Base-by-base conservation (phyloP, 306 rosid genomes). In the Cucurbita pepo region DNA sequence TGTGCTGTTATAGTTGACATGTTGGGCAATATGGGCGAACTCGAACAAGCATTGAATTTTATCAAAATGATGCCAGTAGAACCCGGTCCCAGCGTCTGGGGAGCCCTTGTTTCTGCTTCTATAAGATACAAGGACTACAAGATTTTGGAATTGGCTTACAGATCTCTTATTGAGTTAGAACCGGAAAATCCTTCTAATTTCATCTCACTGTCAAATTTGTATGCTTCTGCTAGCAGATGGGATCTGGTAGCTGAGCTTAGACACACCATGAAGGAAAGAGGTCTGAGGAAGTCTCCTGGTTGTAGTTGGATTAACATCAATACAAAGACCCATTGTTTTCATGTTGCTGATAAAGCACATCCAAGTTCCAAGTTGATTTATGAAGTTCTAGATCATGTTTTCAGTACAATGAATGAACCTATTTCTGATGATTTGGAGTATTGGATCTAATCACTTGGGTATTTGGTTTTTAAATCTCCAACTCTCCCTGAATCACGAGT, bases 1-100 rank as follows among this genome's bases (percentile, higher is more conserved):
- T 90, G 91, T 81, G 90, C 89, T 77, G 81, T 91, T 57, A 85
- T 88, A 52, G 98, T 88, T 19, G 96, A 92, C 77, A 75, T 92
- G 88, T 75, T 92, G 44, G 91, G 90, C 70, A 77, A 83, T 77
- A 82, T 87, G 19, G 93, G 93, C 22, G 76, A 83, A 81, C 91
- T 90, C n/a, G 77, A 87, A 75, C 79, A 55, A 78, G 93, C 91
- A 40, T 74, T 87, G 12, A 64, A 81, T 37, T 92, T 92, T 79
- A 87, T 87, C 51, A 58, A 75, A 74, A 64, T 60, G 22, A 92
- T 92, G 95, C 83, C 84, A 13, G 55, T 81, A 44, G 79, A 82
- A 79, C 89, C 93, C 0, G 79, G 90, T 67, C 88, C 93, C 56
- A 84, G 96, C 78, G 85, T 87, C 65, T 92, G 96, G 98, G 96